These are phyloP conservation scores for Aphanomyces invadans DNA, from an alignment of 352 stramenopile species.

Conservation along the genomic window DNA sequence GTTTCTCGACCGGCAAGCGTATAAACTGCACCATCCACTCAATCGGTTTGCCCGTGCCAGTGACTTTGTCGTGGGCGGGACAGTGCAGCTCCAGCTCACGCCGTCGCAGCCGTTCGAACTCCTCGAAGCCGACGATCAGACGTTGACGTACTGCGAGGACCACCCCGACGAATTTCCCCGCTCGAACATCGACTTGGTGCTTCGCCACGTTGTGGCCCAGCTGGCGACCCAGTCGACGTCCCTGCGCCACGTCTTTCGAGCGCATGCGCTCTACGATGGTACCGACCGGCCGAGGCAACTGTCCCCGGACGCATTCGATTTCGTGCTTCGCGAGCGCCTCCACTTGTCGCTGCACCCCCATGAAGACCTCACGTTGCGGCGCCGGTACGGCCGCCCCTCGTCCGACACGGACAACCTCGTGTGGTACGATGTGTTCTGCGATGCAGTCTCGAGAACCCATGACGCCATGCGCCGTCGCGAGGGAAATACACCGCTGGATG, in stretches of 20 bases:
- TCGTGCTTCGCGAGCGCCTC: conserved; percentile 21
- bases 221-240: neutral
- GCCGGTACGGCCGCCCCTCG: conserved; percentile 30
- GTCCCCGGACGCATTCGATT: conserved; percentile 26
- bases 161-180: conserved; percentile 58
- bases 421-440: conserved; percentile 55
- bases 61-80: conserved; percentile 68
- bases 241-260: conserved; percentile 38
- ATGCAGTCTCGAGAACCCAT: conserved; percentile 30
- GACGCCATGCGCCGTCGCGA: neutral
- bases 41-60: conserved; percentile 21
- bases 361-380: conserved; percentile 52
- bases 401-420: conserved; percentile 25
- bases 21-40: conserved; percentile 28
- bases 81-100: conserved; percentile 61
- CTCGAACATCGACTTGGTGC: conserved; percentile 40
- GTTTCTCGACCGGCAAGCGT: conserved; percentile 69
- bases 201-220: conserved; percentile 28
- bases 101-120: conserved; percentile 60
- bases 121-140: conserved; percentile 66
- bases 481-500: neutral
- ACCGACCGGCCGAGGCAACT: neutral
- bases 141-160: conserved; percentile 66
- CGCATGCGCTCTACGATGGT: conserved; percentile 24
- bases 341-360: conserved; percentile 29